Percentiles rank a stretch among this genome's conserved stretches.
These are phyloP conservation scores for Hygrophoropsis aurantiaca DNA, from an alignment of 768 basidiomycete species.

Conservation along the genomic window DNA sequence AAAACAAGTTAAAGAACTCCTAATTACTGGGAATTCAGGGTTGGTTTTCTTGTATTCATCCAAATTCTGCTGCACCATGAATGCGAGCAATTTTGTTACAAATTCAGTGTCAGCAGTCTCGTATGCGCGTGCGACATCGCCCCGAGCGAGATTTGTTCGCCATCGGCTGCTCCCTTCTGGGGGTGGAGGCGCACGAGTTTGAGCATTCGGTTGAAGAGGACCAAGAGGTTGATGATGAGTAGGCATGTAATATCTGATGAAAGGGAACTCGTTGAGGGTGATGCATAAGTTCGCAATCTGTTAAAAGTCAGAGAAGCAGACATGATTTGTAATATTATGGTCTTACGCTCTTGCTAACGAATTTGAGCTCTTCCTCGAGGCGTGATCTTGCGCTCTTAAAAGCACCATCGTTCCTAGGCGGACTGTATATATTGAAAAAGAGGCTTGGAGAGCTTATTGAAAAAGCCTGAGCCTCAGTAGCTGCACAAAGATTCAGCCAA, in stretches of 20 bases:
- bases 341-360: conserved; percentile 66
- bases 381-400: conserved; percentile 67
- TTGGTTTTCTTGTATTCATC: conserved; percentile 88
- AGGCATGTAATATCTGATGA: conserved; percentile 90
- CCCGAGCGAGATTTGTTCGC: conserved; percentile 80
- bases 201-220: conserved; percentile 66
- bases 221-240: conserved; percentile 81
- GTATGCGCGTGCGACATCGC: conserved; percentile 63
- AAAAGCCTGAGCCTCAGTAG: conserved; percentile 84
- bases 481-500: too few species aligned
- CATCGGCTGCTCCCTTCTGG: conserved; percentile 65
- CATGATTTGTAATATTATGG: not conserved
- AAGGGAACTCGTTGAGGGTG: conserved; percentile 87
- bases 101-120: conserved; percentile 76
- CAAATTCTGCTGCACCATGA: conserved; percentile 78
- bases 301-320: not conserved
- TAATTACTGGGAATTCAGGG: conserved; percentile 84
- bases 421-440: conserved; percentile 90
- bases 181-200: conserved; percentile 67
- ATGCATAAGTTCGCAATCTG: conserved; percentile 90
- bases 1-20: conserved; percentile 25
- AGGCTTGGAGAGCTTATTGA: conserved; percentile 71
- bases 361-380: conserved; percentile 86
- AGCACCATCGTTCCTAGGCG: conserved; percentile 69
- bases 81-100: conserved; percentile 78